Percentiles rank a stretch among this genome's conserved stretches.
Evolutionary conservation across 768 basidiomycete species (phyloP).

Genomic region (Rhizopogon salebrosus): DNA sequence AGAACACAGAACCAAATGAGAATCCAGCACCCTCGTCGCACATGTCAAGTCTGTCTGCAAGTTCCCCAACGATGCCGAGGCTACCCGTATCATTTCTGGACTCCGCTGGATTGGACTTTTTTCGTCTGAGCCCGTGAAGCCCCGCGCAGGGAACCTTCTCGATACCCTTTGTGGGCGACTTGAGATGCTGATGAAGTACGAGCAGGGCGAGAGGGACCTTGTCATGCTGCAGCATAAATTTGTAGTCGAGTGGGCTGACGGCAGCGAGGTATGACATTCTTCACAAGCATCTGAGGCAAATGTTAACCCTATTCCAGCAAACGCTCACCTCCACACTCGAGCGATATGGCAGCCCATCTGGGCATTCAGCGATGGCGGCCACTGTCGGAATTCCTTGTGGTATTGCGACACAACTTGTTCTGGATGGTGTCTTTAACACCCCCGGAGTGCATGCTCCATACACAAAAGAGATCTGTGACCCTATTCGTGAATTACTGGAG

Average conservation of each 20-base stretch:
- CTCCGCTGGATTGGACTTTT: constrained; percentile 93
- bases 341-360: constrained; percentile 73
- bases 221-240: constrained; percentile 99
- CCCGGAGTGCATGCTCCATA: constrained; percentile 88
- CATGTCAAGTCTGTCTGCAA: constrained; percentile 64
- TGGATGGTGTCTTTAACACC: constrained; percentile 76
- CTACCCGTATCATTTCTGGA: constrained; percentile 79
- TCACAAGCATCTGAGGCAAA: background rate
- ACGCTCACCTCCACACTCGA: constrained; percentile 89
- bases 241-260: constrained; percentile 83
- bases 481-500: constrained; percentile 62
- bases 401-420: constrained; percentile 85
- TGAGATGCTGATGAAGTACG: constrained; percentile 91
- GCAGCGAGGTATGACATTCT: constrained; percentile 47
- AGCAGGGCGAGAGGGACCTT: constrained; percentile 85
- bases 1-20: constrained; percentile 3
- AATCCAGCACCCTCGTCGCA: constrained; percentile 60
- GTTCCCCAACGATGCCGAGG: constrained; percentile 70
- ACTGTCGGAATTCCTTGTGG: constrained; percentile 93
- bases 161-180: constrained; percentile 91
- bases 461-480: constrained; percentile 76
- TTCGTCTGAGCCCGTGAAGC: constrained; percentile 56
- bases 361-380: constrained; percentile 86
- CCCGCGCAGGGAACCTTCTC: constrained; percentile 73
- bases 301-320: constrained; percentile 43